Evolutionary conservation across 2,329 filamentous ascomycete species (phyloP), one percentile per base, ranked within the genome.

Genomic region (Septoria petroselini): DNA sequence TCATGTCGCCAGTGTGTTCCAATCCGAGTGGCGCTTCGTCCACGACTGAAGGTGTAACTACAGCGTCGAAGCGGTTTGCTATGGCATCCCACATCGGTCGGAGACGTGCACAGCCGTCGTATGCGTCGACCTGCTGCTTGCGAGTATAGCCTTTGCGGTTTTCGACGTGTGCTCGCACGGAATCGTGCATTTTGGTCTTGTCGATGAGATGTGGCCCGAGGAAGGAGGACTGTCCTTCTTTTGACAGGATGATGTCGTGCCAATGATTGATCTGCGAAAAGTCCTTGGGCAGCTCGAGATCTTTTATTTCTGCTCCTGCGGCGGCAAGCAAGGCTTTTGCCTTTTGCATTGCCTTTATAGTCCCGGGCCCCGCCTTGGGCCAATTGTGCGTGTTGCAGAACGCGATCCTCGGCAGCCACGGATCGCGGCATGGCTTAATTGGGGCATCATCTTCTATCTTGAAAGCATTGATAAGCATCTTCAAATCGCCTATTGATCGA

Each of bases 21-120:
- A 73, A 61, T 0, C 81, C 82, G 1, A 73, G 47, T 0, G 82
- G 81, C 0, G 83, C 83, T 57, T 83, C 82, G 47, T 82, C 83
- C 0, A 75, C 59, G 0, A 76, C 78, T 57, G 80, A 83, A 0
- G 82, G 82, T 0, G 75, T 76, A 8, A 86, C 56, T 0, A 85
- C 70, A 0, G 77, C 79, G 9, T 72, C 75, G 52, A 82, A 85
- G 11, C 65, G 61, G 0, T 64, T 64, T 0, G 75, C 72, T 3
- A 84, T 71, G 2, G 64, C 68, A 58, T 85, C 82, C 5, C 80
- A 73, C n/a, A 73, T 68, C 0, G 80, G 79, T 27, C 82, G 67
- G n/a, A 82, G 67, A 0, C 70, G 69, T 0, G 80, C 77, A n/a
- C 80, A 72, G 1, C 70, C 69, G 53, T 85, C 82, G 30, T 78